phyloP scores from a whole-genome alignment of 192 early-diverging fungal genomes.

The Kickxella alabastrina region DNA sequence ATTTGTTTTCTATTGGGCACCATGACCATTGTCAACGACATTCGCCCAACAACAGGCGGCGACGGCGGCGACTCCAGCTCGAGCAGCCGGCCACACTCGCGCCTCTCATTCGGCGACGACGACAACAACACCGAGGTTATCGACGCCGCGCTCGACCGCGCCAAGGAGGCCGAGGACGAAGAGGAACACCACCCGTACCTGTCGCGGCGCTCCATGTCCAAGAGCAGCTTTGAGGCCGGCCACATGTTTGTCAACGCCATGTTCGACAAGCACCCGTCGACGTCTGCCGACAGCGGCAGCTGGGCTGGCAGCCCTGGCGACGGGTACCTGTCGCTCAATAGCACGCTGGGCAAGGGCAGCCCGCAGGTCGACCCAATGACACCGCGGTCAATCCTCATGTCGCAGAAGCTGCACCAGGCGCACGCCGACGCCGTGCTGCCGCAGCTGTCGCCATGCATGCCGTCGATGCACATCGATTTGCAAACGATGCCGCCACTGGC shows the following conservation, averaged over 20 bases:
- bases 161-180: neutral
- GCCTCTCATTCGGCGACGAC: neutral
- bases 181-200: conserved; percentile 14
- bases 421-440: conserved; percentile 40
- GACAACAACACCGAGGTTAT: conserved; percentile 4
- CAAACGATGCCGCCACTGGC: conserved; percentile 22
- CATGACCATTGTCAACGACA: conserved; percentile 4
- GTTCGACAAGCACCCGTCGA: conserved; percentile 9
- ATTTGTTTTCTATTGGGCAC: too few relatives aligned
- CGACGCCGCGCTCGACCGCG: conserved; percentile 6
- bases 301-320: neutral
- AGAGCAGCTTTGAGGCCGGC: conserved; percentile 34
- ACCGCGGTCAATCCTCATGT: conserved; percentile 45
- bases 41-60: neutral
- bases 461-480: neutral
- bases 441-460: conserved; percentile 38
- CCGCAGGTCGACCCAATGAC: conserved; percentile 1
- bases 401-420: conserved; percentile 38
- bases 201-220: conserved; percentile 21
- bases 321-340: neutral
- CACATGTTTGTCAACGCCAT: conserved; percentile 37
- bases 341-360: neutral
- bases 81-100: conserved; percentile 1
- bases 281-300: neutral
- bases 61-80: neutral